These are phyloP conservation scores for Blastomyces percursus DNA, from an alignment of 2,329 filamentous ascomycete species.

Conservation along the genomic window DNA sequence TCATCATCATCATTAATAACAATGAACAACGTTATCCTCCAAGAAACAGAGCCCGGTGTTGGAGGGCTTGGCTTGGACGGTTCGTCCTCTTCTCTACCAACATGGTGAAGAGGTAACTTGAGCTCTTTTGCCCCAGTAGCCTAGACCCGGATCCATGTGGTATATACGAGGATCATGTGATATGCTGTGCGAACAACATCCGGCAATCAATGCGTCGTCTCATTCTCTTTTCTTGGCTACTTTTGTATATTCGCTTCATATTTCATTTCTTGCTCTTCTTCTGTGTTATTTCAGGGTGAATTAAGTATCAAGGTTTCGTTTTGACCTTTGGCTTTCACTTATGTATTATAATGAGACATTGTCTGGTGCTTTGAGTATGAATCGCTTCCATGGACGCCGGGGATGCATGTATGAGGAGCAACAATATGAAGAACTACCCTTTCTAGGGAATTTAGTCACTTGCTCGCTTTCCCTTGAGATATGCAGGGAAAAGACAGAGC, in stretches of 20 bases:
- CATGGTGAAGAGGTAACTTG: too few species aligned
- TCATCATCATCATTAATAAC: too few species aligned
- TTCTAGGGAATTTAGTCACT: constrained; percentile 3
- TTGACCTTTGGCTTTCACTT: background rate
- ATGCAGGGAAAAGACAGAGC: background rate
- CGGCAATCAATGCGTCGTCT: background rate
- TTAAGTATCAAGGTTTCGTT: background rate
- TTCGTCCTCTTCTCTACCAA: too few species aligned
- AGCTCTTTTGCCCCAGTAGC: too few species aligned
- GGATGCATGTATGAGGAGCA: background rate
- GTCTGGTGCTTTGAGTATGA: background rate
- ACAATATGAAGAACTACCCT: background rate
- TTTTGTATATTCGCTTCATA: background rate
- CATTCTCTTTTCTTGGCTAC: too few species aligned
- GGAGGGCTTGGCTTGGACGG: too few species aligned
- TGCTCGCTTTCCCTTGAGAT: background rate
- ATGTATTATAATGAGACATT: background rate
- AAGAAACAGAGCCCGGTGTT: too few species aligned
- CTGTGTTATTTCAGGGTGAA: background rate
- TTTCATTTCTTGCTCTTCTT: background rate
- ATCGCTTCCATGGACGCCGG: background rate
- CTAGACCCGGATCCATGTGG: too few species aligned
- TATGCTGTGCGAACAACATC: background rate
- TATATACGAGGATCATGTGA: constrained; percentile 12
- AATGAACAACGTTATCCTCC: too few species aligned